Evolutionary conservation across 2,329 filamentous ascomycete genomes (phyloP).

Genomic region (Tolypocladium album): DNA sequence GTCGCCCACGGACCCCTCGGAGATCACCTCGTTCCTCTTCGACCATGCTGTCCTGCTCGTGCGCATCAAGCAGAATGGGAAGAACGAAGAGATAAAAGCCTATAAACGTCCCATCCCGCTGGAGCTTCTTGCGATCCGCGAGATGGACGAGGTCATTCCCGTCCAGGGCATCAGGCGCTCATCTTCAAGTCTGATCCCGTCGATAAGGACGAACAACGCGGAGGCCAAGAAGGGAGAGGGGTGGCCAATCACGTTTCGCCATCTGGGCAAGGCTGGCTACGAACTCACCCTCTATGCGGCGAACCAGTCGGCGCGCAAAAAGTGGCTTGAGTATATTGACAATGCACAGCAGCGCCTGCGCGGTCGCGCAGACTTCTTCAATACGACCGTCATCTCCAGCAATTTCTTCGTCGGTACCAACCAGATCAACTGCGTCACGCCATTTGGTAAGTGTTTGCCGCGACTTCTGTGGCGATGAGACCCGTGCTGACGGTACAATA

Average conservation of each 20-base stretch:
- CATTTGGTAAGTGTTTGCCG: constrained; percentile 56
- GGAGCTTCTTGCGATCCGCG: constrained; percentile 82
- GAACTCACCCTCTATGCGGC: constrained; percentile 82
- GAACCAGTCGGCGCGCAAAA: constrained; percentile 77
- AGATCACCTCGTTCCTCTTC: constrained; percentile 92
- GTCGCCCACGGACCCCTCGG: constrained; percentile 72
- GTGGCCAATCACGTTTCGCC: constrained; percentile 91
- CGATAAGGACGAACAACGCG: constrained; percentile 33
- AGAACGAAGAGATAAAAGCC: constrained; percentile 87
- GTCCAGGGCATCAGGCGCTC: constrained; percentile 73
- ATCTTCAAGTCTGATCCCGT: constrained; percentile 70
- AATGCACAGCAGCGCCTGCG: constrained; percentile 78
- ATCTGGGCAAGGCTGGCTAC: constrained; percentile 91
- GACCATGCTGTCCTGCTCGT: constrained; percentile 92
- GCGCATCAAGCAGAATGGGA: constrained; percentile 82
- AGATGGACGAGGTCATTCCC: constrained; percentile 95
- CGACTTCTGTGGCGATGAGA: neutral
- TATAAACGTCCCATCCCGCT: constrained; percentile 90
- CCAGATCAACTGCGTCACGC: constrained; percentile 87
- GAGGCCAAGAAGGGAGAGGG: constrained; percentile 59
- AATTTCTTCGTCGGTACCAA: constrained; percentile 57
- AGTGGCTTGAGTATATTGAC: constrained; percentile 96
- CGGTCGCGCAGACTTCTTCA: constrained; percentile 86
- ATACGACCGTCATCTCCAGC: constrained; percentile 50
- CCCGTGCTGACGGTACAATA: constrained; percentile 21